Base-by-base conservation (phyloP, 148 eudicot species). In the Vaccinium myrtillus region DNA sequence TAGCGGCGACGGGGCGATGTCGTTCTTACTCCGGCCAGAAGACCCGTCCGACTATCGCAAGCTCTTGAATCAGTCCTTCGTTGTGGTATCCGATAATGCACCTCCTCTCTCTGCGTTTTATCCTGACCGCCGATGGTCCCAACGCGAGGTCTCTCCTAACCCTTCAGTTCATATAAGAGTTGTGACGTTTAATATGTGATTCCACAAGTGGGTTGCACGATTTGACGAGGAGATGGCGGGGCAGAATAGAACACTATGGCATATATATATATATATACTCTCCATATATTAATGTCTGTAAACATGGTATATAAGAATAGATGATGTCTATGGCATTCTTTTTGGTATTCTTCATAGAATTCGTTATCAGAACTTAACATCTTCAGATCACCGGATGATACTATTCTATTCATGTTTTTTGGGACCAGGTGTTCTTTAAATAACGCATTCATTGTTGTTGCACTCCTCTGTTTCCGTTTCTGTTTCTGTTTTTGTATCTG, bases 1-100 rank as follows among this genome's bases (percentile, higher is more conserved):
- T 78, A 87, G 90, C 78, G 89, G 89, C 80, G 91, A 69, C 1
- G 75, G 84, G n/a, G 89, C 90, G 48, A 71, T 85, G 70, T 49
- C 51, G 51, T 94, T 87, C 77, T 89, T 94, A 9, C 63, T 94
- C 36, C 71, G 91, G 67, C 86, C 89, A 0, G 48, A 82, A 21
- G 98, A 95, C 79, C 91, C 95, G 0, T 1, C 77, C 12, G 91
- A 90, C 5, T 95, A 89, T 82, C 92, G 85, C 25, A 86, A 80
- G 4, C 92, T 95, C 15, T 87, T 95, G 80, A 80, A 39, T 1
- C 81, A 79, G n/a, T 92, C 91, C 84, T 94, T 91, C 84, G 92
- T 91, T 63, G 96, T 93, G 32, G 83, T 94, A 10, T 84, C 92
- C 39, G 83, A 82, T 0, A 55, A 87, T 43, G 96, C 95, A 55